These are phyloP conservation scores for Fusarium setosum DNA, from an alignment of 2,329 filamentous ascomycete species.

Conservation along the genomic window DNA sequence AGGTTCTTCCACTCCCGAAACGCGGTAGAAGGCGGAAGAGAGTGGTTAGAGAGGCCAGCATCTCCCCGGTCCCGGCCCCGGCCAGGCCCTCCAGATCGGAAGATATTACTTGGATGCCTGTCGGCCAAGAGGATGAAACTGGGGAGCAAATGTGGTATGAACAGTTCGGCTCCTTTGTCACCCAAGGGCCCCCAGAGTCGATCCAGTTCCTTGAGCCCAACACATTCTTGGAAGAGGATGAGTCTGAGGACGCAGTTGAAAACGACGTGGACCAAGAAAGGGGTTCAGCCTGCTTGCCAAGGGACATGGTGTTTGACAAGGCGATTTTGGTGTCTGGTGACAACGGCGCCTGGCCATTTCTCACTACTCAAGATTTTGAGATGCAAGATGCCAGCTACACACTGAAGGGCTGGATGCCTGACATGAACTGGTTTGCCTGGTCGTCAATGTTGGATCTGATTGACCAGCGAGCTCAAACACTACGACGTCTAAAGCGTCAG, in stretches of 20 bases:
- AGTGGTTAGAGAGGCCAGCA: background rate
- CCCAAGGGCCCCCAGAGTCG: constrained; percentile 25
- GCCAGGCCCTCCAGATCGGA: constrained; percentile 13
- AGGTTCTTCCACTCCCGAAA: constrained; percentile 31
- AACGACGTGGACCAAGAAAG: constrained; percentile 15
- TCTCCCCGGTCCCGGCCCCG: constrained; percentile 7
- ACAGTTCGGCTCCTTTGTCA: constrained; percentile 24
- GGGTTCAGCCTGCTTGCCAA: background rate
- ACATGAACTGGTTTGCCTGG: constrained; percentile 50
- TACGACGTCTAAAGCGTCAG: constrained; percentile 23
- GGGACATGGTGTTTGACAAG: constrained; percentile 30
- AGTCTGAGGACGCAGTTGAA: constrained; percentile 9
- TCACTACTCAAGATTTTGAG: constrained; percentile 50
- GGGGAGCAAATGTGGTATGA: constrained; percentile 29
- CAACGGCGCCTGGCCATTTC: constrained; percentile 47
- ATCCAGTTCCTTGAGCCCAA: constrained; percentile 57
- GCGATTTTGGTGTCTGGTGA: constrained; percentile 38
- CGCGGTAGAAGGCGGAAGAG: constrained; percentile 36
- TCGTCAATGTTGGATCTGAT: constrained; percentile 43
- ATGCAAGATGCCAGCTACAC: constrained; percentile 52
- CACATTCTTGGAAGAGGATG: constrained; percentile 50
- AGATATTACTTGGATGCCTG: constrained; percentile 15
- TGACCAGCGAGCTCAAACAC: constrained; percentile 38
- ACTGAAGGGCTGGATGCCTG: constrained; percentile 58
- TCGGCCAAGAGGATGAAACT: constrained; percentile 20